These are phyloP conservation scores for Plasmodium falciparum DNA, from an alignment of 169 alveolate species.

Conservation along the genomic window DNA sequence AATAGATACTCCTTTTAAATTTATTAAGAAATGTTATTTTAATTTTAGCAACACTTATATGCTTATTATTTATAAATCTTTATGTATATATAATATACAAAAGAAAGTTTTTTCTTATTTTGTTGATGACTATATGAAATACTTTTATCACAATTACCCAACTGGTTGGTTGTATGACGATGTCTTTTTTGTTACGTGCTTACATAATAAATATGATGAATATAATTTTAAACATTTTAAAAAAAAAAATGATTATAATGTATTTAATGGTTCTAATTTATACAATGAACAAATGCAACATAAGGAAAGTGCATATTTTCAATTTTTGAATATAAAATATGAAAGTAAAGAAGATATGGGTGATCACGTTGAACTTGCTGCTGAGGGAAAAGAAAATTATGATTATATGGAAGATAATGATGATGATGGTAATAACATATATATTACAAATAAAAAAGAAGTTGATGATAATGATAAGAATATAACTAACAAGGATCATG, in stretches of 20 bases:
- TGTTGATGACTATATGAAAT: conserved; percentile 59
- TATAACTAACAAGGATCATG: not conserved
- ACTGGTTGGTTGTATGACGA: conserved; percentile 64
- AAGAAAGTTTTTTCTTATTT: conserved; percentile 68
- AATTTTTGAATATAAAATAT: conserved; percentile 41
- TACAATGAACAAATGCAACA: not conserved
- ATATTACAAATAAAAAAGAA: not conserved
- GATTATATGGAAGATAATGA: conserved; percentile 5
- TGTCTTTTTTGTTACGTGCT: conserved; percentile 57
- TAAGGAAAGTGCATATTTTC: conserved; percentile 11
- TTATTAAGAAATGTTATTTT: conserved; percentile 49
- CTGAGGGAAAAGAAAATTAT: not conserved
- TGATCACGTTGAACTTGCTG: not conserved
- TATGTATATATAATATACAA: conserved; percentile 53
- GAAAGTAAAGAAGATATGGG: not conserved
- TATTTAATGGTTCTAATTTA: not conserved
- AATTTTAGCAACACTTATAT: conserved; percentile 63
- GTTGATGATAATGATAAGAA: not conserved
- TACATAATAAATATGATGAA: conserved; percentile 74
- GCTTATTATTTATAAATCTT: conserved; percentile 37
- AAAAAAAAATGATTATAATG: conserved; percentile 6
- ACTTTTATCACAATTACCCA: conserved; percentile 72
- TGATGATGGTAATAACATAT: conserved; percentile 9
- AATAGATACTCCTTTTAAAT: conserved; percentile 72
- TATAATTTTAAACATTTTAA: conserved; percentile 62